A percentile compares a stretch with the other conserved stretches of the same genome.
Conservation (phyloP, 768 basidiomycete genomes). For the Piloderma croceum region DNA sequence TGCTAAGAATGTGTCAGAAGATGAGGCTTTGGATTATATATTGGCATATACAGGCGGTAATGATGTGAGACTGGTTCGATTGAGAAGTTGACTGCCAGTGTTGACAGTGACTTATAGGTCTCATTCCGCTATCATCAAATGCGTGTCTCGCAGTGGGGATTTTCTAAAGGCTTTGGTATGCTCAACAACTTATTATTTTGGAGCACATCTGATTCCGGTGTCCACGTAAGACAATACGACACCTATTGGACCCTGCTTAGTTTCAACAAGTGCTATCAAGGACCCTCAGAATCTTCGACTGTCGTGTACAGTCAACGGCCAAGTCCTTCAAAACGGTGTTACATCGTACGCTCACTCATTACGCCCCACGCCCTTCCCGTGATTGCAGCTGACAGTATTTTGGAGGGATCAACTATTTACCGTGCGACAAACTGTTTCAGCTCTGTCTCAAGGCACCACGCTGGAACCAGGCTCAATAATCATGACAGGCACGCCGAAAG, state of each 20-base stretch:
- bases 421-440: constrained; percentile 70
- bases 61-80: constrained; percentile 42
- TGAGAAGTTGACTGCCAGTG: too few relatives aligned
- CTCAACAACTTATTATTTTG: background rate
- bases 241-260: constrained; percentile 78
- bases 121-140: constrained; percentile 83
- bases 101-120: constrained; percentile 34
- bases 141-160: constrained; percentile 79
- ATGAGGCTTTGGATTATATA: constrained; percentile 79
- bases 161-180: constrained; percentile 82
- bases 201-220: background rate
- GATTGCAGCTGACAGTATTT: background rate
- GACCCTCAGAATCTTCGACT: constrained; percentile 64
- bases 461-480: constrained; percentile 78
- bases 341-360: constrained; percentile 74
- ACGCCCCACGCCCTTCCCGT: background rate
- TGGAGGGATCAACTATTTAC: constrained; percentile 76
- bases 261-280: constrained; percentile 55
- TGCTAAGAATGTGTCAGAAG: constrained; percentile 74
- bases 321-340: constrained; percentile 66
- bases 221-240: constrained; percentile 28
- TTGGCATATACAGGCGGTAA: constrained; percentile 79
- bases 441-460: constrained; percentile 81
- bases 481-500: constrained; percentile 77
- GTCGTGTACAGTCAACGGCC: constrained; percentile 61